phyloP scores from a whole-genome alignment of 106 monocot species.

The Dendrobium catenatum region DNA sequence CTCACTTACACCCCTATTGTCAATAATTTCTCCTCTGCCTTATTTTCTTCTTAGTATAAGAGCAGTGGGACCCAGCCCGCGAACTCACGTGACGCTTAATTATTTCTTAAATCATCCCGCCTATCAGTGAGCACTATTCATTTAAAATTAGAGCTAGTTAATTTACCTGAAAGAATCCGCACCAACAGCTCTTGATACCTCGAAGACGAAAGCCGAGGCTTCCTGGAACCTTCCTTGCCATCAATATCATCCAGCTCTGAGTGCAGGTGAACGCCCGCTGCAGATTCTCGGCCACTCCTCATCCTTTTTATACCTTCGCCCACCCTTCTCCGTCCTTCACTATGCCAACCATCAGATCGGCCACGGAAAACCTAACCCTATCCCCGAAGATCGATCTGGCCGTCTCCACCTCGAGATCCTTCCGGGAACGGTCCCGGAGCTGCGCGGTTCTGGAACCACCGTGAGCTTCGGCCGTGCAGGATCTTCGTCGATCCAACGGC shows the following conservation, averaged over 20 bases:
- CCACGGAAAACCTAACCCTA: not conserved
- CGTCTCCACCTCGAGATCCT: not conserved
- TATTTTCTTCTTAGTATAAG: too few species aligned
- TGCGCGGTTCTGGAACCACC: not conserved
- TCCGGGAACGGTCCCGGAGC: not conserved
- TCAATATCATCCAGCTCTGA: not conserved
- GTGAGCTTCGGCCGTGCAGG: not conserved
- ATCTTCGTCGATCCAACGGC: not conserved
- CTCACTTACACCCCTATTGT: too few species aligned
- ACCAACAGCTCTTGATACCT: too few species aligned
- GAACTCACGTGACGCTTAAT: too few species aligned
- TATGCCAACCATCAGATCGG: not conserved
- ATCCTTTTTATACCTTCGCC: too few species aligned
- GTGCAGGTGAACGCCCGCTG: not conserved
- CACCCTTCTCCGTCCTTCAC: not conserved
- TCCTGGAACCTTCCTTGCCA: not conserved
- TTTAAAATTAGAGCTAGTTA: too few species aligned
- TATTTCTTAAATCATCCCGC: too few species aligned
- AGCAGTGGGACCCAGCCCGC: too few species aligned
- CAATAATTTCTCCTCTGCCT: too few species aligned
- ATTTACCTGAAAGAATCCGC: too few species aligned
- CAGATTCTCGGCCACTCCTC: too few species aligned
- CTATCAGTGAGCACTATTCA: too few species aligned
- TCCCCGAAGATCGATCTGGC: not conserved
- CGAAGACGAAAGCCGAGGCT: not conserved